Conservation (phyloP, 2,329 filamentous ascomycete genomes). For the Xylaria sp. region DNA sequence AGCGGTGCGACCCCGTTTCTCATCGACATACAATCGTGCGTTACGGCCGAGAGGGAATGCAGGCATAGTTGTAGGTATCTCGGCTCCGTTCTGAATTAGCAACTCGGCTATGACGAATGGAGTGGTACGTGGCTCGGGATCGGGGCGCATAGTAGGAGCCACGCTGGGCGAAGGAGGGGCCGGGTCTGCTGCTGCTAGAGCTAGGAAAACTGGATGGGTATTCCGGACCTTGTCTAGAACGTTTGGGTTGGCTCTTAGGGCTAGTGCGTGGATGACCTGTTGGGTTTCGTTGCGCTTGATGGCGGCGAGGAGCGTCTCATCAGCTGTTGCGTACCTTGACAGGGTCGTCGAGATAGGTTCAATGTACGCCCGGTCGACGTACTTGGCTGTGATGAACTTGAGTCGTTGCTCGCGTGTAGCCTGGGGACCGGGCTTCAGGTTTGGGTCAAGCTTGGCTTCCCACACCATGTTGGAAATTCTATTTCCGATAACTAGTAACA, state of each 20-base stretch:
- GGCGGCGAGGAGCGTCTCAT: slow-evolving; percentile 87
- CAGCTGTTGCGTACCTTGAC: slow-evolving; percentile 76
- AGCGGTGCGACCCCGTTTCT: slow-evolving; percentile 64
- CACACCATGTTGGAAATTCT: slow-evolving; percentile 95
- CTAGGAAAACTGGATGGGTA: slow-evolving; percentile 88
- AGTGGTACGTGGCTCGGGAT: slow-evolving; percentile 57
- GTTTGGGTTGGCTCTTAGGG: slow-evolving; percentile 86
- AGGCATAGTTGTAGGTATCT: slow-evolving; percentile 76
- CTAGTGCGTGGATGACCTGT: slow-evolving; percentile 87
- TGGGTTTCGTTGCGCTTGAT: slow-evolving; percentile 97
- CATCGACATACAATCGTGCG: slow-evolving; percentile 83
- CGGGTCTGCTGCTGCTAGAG: slow-evolving; percentile 89
- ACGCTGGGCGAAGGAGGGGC: slow-evolving; percentile 69
- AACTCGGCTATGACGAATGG: slow-evolving; percentile 91
- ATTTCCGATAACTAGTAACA: slow-evolving; percentile 90
- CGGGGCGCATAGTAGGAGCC: slow-evolving; percentile 46
- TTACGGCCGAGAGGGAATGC: slow-evolving; percentile 83
- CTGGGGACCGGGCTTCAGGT: slow-evolving; percentile 73
- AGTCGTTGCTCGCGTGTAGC: slow-evolving; percentile 88
- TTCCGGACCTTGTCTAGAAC: slow-evolving; percentile 82
- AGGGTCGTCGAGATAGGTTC: slow-evolving; percentile 76
- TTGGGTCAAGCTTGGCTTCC: slow-evolving; percentile 82
- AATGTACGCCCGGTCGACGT: slow-evolving; percentile 82
- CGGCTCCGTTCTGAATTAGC: slow-evolving; percentile 89
- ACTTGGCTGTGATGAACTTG: slow-evolving; percentile 95